Conservation (phyloP, 495 filamentous ascomycete species). For the Aeminium ludgeri region DNA sequence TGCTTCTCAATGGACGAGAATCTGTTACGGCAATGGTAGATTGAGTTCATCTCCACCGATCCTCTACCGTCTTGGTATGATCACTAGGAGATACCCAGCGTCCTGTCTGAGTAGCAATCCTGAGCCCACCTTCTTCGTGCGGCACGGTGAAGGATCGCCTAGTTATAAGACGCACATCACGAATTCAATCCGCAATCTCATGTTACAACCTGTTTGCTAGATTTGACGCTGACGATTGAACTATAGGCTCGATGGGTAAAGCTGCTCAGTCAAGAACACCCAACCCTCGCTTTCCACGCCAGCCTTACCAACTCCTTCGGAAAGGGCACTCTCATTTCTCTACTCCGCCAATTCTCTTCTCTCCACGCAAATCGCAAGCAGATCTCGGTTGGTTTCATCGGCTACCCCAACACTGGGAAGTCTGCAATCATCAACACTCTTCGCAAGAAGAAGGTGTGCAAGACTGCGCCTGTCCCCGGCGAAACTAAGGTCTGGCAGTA, state of each 20-base stretch:
- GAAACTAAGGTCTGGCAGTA: slow-evolving; percentile 98
- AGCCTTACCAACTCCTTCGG: slow-evolving; percentile 67
- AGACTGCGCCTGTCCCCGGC: slow-evolving; percentile 86
- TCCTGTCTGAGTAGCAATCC: slow-evolving; percentile 82
- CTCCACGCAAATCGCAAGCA: slow-evolving; percentile 86
- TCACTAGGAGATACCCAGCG: slow-evolving; percentile 28
- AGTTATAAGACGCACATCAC: slow-evolving; percentile 95
- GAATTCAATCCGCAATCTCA: neutral
- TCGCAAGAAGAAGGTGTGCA: slow-evolving; percentile 81
- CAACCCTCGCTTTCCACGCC: slow-evolving; percentile 85
- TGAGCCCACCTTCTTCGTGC: slow-evolving; percentile 29
- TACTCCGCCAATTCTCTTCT: slow-evolving; percentile 67
- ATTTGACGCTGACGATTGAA: too few species aligned
- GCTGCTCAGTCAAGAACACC: slow-evolving; percentile 64
- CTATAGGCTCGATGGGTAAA: slow-evolving; percentile 72
- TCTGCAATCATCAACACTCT: slow-evolving; percentile 28
- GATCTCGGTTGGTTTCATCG: slow-evolving; percentile 29
- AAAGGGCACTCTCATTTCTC: slow-evolving; percentile 26
- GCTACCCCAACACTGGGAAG: slow-evolving; percentile 30
- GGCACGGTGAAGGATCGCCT: slow-evolving; percentile 65
- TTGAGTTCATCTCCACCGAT: slow-evolving; percentile 28
- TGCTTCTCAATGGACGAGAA: slow-evolving; percentile 42
- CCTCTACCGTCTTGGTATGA: slow-evolving; percentile 66
- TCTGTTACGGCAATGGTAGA: slow-evolving; percentile 99
- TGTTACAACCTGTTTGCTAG: too few species aligned